Conservation (phyloP, 129 eudicot genomes). For the Centrapalus pauciflorus region DNA sequence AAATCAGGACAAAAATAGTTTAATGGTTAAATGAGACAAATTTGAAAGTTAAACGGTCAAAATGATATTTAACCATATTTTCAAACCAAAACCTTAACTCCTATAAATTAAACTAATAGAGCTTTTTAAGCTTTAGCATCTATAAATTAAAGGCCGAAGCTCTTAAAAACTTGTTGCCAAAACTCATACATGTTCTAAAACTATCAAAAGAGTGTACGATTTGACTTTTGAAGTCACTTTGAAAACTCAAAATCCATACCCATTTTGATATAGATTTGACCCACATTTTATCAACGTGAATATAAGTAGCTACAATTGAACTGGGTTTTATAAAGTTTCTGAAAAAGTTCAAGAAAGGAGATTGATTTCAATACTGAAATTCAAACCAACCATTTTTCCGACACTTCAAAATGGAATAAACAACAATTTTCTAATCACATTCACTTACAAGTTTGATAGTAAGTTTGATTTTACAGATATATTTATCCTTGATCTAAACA, state of each 20-base stretch:
- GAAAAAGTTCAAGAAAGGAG: neutral
- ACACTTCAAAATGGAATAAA: neutral
- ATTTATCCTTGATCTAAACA: neutral
- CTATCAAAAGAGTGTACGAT: neutral
- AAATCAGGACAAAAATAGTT: too few relatives aligned
- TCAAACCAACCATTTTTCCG: neutral
- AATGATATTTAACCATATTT: too few relatives aligned
- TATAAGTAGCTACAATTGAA: neutral
- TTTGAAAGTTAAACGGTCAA: too few relatives aligned
- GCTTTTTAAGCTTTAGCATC: too few relatives aligned
- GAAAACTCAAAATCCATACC: neutral
- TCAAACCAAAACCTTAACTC: too few relatives aligned
- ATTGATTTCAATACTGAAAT: neutral
- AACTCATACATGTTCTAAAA: neutral
- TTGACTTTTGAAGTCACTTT: constrained; percentile 9
- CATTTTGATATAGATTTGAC: neutral
- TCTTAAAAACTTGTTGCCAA: too few relatives aligned
- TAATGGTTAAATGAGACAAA: too few relatives aligned
- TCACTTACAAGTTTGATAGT: neutral
- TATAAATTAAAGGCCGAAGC: too few relatives aligned
- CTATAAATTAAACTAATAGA: too few relatives aligned
- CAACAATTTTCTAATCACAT: neutral
- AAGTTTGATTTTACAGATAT: neutral
- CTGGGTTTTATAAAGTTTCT: neutral
- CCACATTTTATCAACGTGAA: neutral